Evolutionary conservation across 2,329 filamentous ascomycete species (phyloP), one percentile per base, ranked within the genome.

Genomic region (Talaromyces sp.): DNA sequence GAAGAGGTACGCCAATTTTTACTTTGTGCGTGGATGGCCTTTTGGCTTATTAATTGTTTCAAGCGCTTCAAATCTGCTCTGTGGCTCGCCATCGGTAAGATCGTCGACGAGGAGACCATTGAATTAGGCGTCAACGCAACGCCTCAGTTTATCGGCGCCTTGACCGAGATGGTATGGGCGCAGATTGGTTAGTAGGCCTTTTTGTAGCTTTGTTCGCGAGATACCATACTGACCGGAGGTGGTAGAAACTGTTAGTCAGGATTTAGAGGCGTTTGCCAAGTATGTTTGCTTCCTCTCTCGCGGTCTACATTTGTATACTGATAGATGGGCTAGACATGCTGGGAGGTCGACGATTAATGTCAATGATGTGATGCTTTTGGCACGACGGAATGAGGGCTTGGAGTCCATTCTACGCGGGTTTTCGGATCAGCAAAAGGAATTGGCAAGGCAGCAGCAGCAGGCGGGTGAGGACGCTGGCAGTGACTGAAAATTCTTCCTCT

Each of bases 111-210:
- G 65, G 89, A 96, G 71, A 88, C 87, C 19, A 78, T 91, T 31
- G 81, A 83, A 60, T 80, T 87, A 29, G 86, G 90, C 70, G 83
- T 91, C 64, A 97, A 96, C 74, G 91, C 92, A 7, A 96, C 93
- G 27, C 91, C 91, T 1, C 91, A 96, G 70, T 96, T 95, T 74
- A 95, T 95, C 66, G 91, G 88, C 9, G 85, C 89, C 0, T 74
- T 95, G 70, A 94, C 90, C 0, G 92, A 96, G 74, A 84, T 96
- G 74, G 88, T 93, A 8, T 96, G 90, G 86, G 84, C 87, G 1
- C 92, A 96, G 66, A 89, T 96, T 56, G 89, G 91, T 93, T 81
- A 53, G 75, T n/a, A n/a, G 66, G 65, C 52, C 7, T 10, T 48
- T 11, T 57, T 27, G 14, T 2, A 11, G 3, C 3, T 32, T 12